Base-by-base conservation (phyloP, 2,329 filamentous ascomycete genomes). In the Colletotrichum sidae region DNA sequence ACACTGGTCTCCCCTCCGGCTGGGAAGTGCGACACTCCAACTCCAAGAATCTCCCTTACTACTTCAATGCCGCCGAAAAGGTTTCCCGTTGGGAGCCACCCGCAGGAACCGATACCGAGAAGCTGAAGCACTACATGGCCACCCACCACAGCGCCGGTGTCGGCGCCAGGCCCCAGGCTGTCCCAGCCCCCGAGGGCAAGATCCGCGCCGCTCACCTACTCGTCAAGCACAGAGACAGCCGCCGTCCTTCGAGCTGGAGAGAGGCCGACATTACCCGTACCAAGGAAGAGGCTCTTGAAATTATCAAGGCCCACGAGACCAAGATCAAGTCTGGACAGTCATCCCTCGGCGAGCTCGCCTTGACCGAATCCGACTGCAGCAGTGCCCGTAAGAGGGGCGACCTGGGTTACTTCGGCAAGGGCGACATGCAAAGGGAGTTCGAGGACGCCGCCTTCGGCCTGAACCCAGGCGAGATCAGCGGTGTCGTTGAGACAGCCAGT, bases 1-100 rank as follows among this genome's bases (percentile, higher is more conserved):
- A 94, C 61, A 90, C 91, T 71, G 95, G 95, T 77, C 88, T 97
- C 69, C 94, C 94, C 68, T 79, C 88, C 54, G 89, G 90, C 78
- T 97, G 95, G 94, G 96, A 98, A 83, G 93, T 99, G 76, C 93
- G 96, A 78, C 93, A 96, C 83, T 97, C 93, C 79, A 97, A 97
- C 84, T 97, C 93, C 80, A 98, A 97, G 84, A 97, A 97, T 81
- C 91, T 98, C 41, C 96, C 96, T 42, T 99, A 99, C 85, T 99
- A 98, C 84, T 98, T 97, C 90, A 96, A 97, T 81, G 84, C 91
- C 50, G 82, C 81, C 71, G 92, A 93, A 69, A 95, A 94, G 78
- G 89, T 93, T 76, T 98, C 96, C 69, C 89, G 93, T 80, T 99
- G 96, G 96, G 96, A 98, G 77, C 95, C 96, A 3, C 96, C 96